phyloP scores from a whole-genome alignment of 257 asterid species.

The Nicotiana attenuata region DNA sequence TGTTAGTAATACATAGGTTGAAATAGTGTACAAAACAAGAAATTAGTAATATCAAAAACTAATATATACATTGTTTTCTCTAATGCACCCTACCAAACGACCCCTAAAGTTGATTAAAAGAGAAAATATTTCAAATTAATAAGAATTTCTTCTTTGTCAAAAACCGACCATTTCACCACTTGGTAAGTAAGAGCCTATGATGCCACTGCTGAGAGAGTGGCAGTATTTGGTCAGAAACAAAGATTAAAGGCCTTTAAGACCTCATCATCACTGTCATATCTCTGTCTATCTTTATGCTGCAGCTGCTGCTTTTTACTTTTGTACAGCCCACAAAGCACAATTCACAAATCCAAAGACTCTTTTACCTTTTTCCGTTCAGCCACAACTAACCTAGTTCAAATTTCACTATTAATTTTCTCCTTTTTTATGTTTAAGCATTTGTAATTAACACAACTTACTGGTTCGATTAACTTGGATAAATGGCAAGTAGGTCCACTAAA shows the following conservation, averaged over 20 bases:
- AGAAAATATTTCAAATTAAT: too few species aligned
- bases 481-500: too few species aligned
- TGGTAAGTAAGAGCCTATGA: slow-evolving; percentile 23
- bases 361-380: neutral
- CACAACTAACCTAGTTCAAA: neutral
- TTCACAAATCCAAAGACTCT: neutral
- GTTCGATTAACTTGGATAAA: too few species aligned
- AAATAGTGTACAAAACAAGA: too few species aligned
- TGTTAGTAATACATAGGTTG: too few species aligned
- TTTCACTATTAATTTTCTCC: neutral
- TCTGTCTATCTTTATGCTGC: neutral
- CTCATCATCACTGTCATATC: slow-evolving; percentile 25
- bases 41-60: too few species aligned
- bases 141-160: too few species aligned
- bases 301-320: neutral
- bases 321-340: neutral
- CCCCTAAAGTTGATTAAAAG: too few species aligned
- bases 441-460: too few species aligned
- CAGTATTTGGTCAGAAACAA: slow-evolving; percentile 76
- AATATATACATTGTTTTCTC: too few species aligned
- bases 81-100: too few species aligned
- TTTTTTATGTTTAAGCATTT: neutral
- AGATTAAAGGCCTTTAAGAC: slow-evolving; percentile 59
- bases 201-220: slow-evolving; percentile 29
- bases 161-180: too few species aligned